These are phyloP conservation scores for Dichotomopilus funicola DNA, from an alignment of 2,329 filamentous ascomycete species.

Conservation along the genomic window DNA sequence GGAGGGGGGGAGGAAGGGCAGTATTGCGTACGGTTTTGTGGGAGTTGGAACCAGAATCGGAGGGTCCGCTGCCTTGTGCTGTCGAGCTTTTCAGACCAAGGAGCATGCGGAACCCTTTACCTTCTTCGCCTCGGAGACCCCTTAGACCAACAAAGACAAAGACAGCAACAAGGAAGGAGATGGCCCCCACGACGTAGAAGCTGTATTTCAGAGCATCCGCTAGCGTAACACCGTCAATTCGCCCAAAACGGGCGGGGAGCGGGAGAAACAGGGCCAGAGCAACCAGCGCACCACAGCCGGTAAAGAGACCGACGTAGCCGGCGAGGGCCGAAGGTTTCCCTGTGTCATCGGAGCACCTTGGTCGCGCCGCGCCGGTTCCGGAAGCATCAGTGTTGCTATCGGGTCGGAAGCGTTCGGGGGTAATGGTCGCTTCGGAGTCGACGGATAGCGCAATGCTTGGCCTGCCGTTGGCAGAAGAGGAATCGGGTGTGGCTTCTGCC, in stretches of 20 bases:
- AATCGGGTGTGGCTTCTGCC: constrained; percentile 28
- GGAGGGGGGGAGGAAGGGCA: neutral
- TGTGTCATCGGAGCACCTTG: constrained; percentile 22
- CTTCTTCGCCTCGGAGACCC: constrained; percentile 63
- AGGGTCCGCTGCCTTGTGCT: constrained; percentile 10
- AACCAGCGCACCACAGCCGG: constrained; percentile 83
- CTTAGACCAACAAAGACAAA: constrained; percentile 75
- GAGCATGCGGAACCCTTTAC: constrained; percentile 62
- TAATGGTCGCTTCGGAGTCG: constrained; percentile 69
- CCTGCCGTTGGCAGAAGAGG: constrained; percentile 36
- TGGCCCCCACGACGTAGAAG: constrained; percentile 76
- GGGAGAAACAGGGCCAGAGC: constrained; percentile 79
- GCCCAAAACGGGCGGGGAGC: constrained; percentile 71
- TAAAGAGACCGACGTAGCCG: constrained; percentile 86
- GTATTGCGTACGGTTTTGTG: constrained; percentile 13
- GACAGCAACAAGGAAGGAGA: constrained; percentile 66
- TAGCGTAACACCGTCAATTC: constrained; percentile 63
- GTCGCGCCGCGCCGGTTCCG: constrained; percentile 1
- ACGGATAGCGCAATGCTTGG: constrained; percentile 60
- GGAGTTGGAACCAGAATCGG: constrained; percentile 1
- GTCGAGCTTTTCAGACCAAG: constrained; percentile 36
- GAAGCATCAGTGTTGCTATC: constrained; percentile 7
- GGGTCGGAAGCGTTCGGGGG: constrained; percentile 50
- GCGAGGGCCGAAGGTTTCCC: constrained; percentile 60
- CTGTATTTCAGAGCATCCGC: constrained; percentile 71